Percentiles rank a stretch among this genome's conserved stretches.
Conservation (phyloP, 2,329 filamentous ascomycete genomes). For the Elsinoe ampelina region DNA sequence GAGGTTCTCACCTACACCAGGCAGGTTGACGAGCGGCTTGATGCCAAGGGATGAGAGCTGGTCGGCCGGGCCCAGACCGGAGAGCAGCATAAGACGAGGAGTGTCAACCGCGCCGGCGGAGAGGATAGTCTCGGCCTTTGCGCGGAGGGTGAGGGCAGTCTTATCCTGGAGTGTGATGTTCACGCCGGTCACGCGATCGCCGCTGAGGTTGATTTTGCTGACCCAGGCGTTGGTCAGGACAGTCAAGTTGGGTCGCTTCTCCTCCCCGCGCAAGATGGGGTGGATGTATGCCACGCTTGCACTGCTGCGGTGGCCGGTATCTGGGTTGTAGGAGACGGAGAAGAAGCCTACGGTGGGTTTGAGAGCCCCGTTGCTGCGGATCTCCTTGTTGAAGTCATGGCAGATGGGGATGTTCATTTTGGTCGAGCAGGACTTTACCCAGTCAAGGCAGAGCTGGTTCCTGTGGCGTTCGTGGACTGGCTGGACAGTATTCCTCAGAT, state of each 20-base stretch:
- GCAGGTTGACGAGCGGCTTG: conserved; percentile 50
- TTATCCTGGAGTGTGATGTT: conserved; percentile 57
- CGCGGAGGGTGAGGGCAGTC: conserved; percentile 45
- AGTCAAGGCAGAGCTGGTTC: conserved; percentile 87
- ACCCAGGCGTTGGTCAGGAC: conserved; percentile 85
- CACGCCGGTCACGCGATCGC: conserved; percentile 63
- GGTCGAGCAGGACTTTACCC: conserved; percentile 70
- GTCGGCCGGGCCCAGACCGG: conserved; percentile 40
- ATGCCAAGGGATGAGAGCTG: conserved; percentile 40
- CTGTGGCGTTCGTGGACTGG: conserved; percentile 76
- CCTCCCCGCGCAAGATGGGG: conserved; percentile 74
- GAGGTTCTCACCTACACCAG: conserved; percentile 55
- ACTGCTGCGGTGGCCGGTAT: conserved; percentile 73
- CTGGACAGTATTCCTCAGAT: conserved; percentile 81
- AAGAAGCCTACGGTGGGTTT: conserved; percentile 79
- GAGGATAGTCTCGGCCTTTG: conserved; percentile 68
- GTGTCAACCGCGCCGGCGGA: conserved; percentile 76
- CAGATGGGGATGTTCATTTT: conserved; percentile 74
- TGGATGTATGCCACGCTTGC: conserved; percentile 90
- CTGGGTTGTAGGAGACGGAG: conserved; percentile 83
- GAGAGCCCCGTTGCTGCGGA: conserved; percentile 61
- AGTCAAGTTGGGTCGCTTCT: conserved; percentile 74
- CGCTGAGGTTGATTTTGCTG: conserved; percentile 64
- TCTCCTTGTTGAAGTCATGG: conserved; percentile 79
- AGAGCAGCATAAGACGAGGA: conserved; percentile 53